Conservation (phyloP, 1,139 yeast species). For the Debaryomyces coudertii region DNA sequence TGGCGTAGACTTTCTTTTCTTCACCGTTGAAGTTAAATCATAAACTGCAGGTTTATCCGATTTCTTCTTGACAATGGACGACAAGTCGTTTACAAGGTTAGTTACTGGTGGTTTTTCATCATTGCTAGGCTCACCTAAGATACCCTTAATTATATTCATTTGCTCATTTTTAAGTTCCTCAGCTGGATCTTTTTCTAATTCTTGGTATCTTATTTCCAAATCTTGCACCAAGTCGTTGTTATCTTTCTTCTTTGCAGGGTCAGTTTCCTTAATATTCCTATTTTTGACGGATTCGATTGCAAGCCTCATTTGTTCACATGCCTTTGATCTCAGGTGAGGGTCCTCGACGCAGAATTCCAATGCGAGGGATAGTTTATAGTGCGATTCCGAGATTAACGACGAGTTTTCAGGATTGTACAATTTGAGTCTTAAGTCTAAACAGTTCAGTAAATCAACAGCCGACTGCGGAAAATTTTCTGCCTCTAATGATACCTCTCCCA, state of each 20-base stretch:
- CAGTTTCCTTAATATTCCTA: slow-evolving; percentile 34
- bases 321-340: slow-evolving; percentile 48
- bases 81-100: slow-evolving; percentile 13
- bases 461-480: slow-evolving; percentile 84
- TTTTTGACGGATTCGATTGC: slow-evolving; percentile 65
- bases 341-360: slow-evolving; percentile 68
- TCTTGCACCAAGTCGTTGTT: slow-evolving; percentile 58
- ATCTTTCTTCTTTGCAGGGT: slow-evolving; percentile 39
- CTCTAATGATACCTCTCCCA: slow-evolving; percentile 89
- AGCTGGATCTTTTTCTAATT: slow-evolving; percentile 55
- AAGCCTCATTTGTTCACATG: slow-evolving; percentile 58
- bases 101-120: slow-evolving; percentile 14
- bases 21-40: slow-evolving; percentile 40
- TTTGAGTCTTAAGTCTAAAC: slow-evolving; percentile 58
- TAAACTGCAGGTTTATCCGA: slow-evolving; percentile 27
- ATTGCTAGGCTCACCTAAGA: slow-evolving; percentile 55
- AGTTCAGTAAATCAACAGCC: slow-evolving; percentile 60
- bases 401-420: slow-evolving; percentile 55
- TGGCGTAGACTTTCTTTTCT: slow-evolving; percentile 33
- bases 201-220: slow-evolving; percentile 53
- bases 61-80: slow-evolving; percentile 19
- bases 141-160: slow-evolving; percentile 60
- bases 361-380: slow-evolving; percentile 81
- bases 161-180: slow-evolving; percentile 58
- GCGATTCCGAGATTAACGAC: slow-evolving; percentile 72